phyloP scores from a whole-genome alignment of 805 yeast species.

The Candida railenensis region DNA sequence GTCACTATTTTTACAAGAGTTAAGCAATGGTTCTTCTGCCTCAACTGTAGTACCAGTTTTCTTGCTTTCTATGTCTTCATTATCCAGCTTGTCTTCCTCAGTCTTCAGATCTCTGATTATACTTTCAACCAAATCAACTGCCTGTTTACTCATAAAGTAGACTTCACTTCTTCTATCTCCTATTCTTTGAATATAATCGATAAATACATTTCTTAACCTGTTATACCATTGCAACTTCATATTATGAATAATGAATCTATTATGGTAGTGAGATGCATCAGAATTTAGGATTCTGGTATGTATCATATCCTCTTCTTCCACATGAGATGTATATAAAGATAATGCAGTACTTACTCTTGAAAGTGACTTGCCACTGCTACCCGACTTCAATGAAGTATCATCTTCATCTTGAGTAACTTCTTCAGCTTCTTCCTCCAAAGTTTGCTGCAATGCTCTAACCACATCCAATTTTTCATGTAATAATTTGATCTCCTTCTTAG shows the following conservation, averaged over 20 bases:
- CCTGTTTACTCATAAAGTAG: constrained; percentile 48
- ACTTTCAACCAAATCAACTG: constrained; percentile 48
- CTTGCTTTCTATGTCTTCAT: constrained; percentile 17
- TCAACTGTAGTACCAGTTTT: constrained; percentile 13
- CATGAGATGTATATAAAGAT: constrained; percentile 31
- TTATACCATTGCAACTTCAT: constrained; percentile 81
- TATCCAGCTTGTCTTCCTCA: constrained; percentile 12
- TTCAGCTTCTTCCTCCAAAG: constrained; percentile 14
- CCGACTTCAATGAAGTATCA: too few relatives aligned
- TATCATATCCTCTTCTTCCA: constrained; percentile 22
- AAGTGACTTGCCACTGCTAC: too few relatives aligned
- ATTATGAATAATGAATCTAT: constrained; percentile 71
- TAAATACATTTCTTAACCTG: constrained; percentile 58
- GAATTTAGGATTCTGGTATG: constrained; percentile 20
- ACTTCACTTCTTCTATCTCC: constrained; percentile 42
- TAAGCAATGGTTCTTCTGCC: neutral
- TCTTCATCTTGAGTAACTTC: neutral
- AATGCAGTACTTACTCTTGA: constrained; percentile 16
- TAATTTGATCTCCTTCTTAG: constrained; percentile 1
- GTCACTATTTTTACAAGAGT: constrained; percentile 18
- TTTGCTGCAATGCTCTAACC: constrained; percentile 23
- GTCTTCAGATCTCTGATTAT: constrained; percentile 23
- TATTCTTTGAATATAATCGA: constrained; percentile 51
- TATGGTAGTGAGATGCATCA: constrained; percentile 46
- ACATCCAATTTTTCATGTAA: constrained; percentile 23